Evolutionary conservation across 805 yeast genomes (phyloP).

Genomic region (Candida railenensis): DNA sequence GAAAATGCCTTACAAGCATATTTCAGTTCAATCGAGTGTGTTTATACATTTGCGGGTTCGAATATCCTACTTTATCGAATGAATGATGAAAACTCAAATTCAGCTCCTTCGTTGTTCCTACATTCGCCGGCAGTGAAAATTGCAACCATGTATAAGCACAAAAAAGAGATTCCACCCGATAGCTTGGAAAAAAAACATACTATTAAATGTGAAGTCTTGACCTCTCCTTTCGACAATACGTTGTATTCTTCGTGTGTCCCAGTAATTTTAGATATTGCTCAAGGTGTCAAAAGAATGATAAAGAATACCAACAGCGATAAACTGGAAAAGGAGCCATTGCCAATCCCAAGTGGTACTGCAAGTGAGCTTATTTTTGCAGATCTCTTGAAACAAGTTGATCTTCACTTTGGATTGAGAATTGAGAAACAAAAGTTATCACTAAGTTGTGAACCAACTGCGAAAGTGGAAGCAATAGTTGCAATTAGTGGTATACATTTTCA

Average conservation of each 20-base stretch:
- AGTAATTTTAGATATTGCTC: constrained; percentile 58
- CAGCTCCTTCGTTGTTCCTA: constrained; percentile 54
- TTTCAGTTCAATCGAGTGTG: constrained; percentile 43
- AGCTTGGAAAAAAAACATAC: constrained; percentile 36
- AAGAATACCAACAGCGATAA: constrained; percentile 14
- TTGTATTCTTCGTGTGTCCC: constrained; percentile 79
- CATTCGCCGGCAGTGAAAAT: constrained; percentile 75
- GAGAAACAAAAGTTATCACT: constrained; percentile 73
- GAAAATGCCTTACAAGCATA: constrained; percentile 15
- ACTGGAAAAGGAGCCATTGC: constrained; percentile 1
- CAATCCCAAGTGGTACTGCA: not conserved
- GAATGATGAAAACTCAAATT: constrained; percentile 36
- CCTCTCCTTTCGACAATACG: constrained; percentile 70
- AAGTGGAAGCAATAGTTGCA: constrained; percentile 82
- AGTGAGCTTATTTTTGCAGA: constrained; percentile 37
- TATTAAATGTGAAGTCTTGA: constrained; percentile 51
- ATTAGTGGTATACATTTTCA: constrained; percentile 65
- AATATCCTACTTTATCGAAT: constrained; percentile 48
- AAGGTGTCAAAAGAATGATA: constrained; percentile 50
- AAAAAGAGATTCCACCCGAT: constrained; percentile 18
- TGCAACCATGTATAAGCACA: constrained; percentile 50
- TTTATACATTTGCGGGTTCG: constrained; percentile 69
- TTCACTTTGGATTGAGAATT: constrained; percentile 61
- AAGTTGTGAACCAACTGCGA: constrained; percentile 93
- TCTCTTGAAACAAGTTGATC: constrained; percentile 54